Base-by-base conservation (phyloP, 257 asterid genomes). In the Lavandula angustifolia region DNA sequence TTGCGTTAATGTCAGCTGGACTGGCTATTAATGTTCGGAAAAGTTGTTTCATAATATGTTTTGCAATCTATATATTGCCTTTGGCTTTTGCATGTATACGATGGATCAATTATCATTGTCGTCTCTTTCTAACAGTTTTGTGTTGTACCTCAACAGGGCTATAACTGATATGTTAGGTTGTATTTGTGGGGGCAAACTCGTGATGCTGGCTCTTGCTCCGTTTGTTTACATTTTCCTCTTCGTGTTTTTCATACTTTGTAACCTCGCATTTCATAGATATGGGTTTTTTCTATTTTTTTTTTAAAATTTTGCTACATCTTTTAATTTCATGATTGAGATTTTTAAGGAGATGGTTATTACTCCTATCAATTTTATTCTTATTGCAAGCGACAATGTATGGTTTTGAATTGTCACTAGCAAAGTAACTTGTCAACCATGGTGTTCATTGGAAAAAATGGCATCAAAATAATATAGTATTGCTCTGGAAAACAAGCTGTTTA, bases 121-220 rank as follows among this genome's bases (percentile, higher is more conserved):
- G 34, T 47, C 59, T 43, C 53, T 13, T 54, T 50, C 31, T 37
- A 18, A 32, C 72, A 69, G 71, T 60, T 63, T 51, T 38, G 11
- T 40, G 57, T 22, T 43, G 41, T n/a, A 8, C 6, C 17, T 33
- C 17, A n/a, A 27, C 32, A 8, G 40, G 17, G 57, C 37, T 14
- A 5, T 41, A 13, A 16, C 3, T 9, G 3, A 13, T 40, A 48
- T 52, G 42, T 27, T 48, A 7, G 38, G 12, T 14, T 56, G 48
- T 29, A 57, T 58, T 47, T n/a, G n/a, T 53, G 67, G 4, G 46
- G 53, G 53, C 61, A 38, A 54, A 53, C 49, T 64, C 38, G 50
- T 6, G 46, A 54, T 27, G 11, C 10, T 14, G 7, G 9, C 52
- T 13, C 3, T 47, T 16, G 57, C 47, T n/a, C n/a, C n/a, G n/a